Percentiles rank a stretch among this genome's conserved stretches.
These are phyloP conservation scores for Scheffersomyces segobiensis DNA, from an alignment of 1,139 yeast genomes.

Conservation along the genomic window DNA sequence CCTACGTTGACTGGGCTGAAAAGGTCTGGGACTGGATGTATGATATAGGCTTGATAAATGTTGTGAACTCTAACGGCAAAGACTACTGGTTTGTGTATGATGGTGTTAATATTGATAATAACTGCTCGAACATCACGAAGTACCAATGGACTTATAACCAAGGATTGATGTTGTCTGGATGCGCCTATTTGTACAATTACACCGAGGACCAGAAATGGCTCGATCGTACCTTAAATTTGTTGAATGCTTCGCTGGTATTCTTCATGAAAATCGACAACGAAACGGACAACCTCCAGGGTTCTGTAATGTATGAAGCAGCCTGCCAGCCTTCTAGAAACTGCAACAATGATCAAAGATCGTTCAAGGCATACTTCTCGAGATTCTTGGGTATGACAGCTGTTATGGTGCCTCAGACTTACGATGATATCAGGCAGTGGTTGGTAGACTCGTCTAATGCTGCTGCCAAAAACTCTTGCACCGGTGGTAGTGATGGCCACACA, in stretches of 20 bases:
- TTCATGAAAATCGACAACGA: constrained; percentile 23
- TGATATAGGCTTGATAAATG: constrained; percentile 47
- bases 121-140: constrained; percentile 56
- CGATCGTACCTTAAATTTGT: constrained; percentile 48
- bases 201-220: constrained; percentile 64
- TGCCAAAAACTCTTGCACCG: constrained; percentile 62
- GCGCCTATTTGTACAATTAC: constrained; percentile 67
- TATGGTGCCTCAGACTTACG: constrained; percentile 53
- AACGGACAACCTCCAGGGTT: constrained; percentile 17
- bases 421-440: constrained; percentile 45
- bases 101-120: constrained; percentile 62
- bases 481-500: constrained; percentile 75
- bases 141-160: constrained; percentile 78
- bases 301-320: constrained; percentile 65
- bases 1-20: constrained; percentile 67
- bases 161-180: constrained; percentile 71
- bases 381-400: constrained; percentile 60
- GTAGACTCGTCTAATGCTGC: constrained; percentile 50
- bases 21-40: constrained; percentile 70
- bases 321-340: constrained; percentile 56
- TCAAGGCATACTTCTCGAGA: constrained; percentile 72
- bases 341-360: constrained; percentile 74
- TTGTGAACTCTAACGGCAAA: constrained; percentile 19
- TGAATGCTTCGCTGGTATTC: constrained; percentile 53
- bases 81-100: constrained; percentile 53